Evolutionary conservation across 306 rosid genomes (phyloP).

Genomic region (Bauhinia variegata): DNA sequence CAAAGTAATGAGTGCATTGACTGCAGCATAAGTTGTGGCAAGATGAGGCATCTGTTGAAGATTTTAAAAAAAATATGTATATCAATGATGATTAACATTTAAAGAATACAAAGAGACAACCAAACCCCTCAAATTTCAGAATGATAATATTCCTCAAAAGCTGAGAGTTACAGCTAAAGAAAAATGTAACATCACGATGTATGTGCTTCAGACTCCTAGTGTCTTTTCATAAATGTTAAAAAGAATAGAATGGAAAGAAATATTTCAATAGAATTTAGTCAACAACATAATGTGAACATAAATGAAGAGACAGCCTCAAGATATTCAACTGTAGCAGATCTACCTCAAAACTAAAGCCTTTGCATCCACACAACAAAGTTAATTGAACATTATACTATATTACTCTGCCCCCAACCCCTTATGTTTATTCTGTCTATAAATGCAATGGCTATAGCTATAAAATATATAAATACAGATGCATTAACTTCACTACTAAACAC

Average conservation of each 20-base stretch:
- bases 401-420: background rate
- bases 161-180: conserved; percentile 2
- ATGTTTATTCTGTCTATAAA: background rate
- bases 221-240: too few species aligned
- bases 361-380: background rate
- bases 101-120: conserved; percentile 17
- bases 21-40: conserved; percentile 95
- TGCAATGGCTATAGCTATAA: background rate
- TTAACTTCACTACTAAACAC: conserved; percentile 5
- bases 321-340: background rate
- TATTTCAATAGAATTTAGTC: background rate
- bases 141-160: conserved; percentile 6
- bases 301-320: conserved; percentile 10
- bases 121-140: background rate
- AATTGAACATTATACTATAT: background rate
- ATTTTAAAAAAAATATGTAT: conserved; percentile 31
- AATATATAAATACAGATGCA: conserved; percentile 9
- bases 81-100: conserved; percentile 15
- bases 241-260: background rate
- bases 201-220: background rate
- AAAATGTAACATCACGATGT: background rate
- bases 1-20: conserved; percentile 80
- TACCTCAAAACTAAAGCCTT: background rate
- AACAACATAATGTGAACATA: background rate
- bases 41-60: conserved; percentile 87